Percentiles rank a stretch among this genome's conserved stretches.
phyloP scores from a whole-genome alignment of 129 eudicot species.

The Saposhnikovia divaricata region DNA sequence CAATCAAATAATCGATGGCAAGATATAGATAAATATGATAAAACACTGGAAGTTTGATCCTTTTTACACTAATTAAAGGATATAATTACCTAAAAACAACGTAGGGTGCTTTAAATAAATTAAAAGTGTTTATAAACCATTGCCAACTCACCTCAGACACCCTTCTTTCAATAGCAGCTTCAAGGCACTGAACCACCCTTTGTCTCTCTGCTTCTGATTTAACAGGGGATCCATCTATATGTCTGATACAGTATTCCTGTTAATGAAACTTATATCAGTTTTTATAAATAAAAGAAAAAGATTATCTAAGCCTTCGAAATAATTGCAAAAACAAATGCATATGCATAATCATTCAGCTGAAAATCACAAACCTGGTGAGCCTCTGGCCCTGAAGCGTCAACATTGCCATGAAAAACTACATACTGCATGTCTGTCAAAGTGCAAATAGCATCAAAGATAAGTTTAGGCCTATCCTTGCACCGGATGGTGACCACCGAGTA shows the following conservation, averaged over 20 bases:
- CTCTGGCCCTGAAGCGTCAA: conserved; percentile 78
- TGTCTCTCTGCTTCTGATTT: conserved; percentile 94
- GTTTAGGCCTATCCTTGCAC: conserved; percentile 95
- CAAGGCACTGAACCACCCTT: conserved; percentile 95
- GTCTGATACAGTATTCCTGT: conserved; percentile 84
- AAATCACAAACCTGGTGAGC: conserved; percentile 65
- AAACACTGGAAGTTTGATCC: background rate
- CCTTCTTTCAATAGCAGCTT: conserved; percentile 96
- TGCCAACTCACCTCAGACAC: conserved; percentile 76
- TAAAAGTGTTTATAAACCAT: background rate
- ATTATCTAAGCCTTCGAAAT: background rate
- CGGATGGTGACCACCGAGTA: conserved; percentile 85
- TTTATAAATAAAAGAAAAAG: background rate
- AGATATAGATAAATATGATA: background rate
- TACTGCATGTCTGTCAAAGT: conserved; percentile 95
- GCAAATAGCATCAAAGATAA: conserved; percentile 78
- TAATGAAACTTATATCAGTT: conserved; percentile 13
- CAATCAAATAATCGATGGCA: background rate
- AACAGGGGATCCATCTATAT: conserved; percentile 85
- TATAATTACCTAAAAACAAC: background rate
- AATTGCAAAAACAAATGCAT: background rate
- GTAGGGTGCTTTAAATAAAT: background rate
- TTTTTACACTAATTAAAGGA: background rate
- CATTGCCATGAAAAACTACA: conserved; percentile 96
- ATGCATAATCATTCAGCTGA: conserved; percentile 1